These are phyloP conservation scores for Fagus crenata DNA, from an alignment of 306 rosid species.

Conservation along the genomic window DNA sequence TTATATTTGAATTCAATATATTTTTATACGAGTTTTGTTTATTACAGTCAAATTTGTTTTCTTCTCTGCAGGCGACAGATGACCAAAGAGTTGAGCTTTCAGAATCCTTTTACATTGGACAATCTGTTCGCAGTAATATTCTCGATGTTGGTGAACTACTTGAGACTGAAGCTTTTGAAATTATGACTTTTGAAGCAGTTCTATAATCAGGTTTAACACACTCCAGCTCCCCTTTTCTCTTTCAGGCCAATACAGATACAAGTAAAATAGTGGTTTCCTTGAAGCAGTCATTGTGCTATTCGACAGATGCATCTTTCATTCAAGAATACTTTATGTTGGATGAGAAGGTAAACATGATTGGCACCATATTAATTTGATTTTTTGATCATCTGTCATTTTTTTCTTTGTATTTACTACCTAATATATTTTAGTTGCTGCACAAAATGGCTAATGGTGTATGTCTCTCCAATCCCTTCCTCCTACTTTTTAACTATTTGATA, in stretches of 20 bases:
- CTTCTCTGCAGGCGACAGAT: conserved; percentile 61
- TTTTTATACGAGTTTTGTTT: neutral
- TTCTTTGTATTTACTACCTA: neutral
- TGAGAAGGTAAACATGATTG: conserved; percentile 58
- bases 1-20: neutral
- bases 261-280: conserved; percentile 72
- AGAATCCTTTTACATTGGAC: conserved; percentile 81
- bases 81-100: conserved; percentile 60
- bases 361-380: neutral
- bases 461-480: neutral
- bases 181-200: conserved; percentile 12
- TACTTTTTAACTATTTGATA: neutral
- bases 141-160: conserved; percentile 63
- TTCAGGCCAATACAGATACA: conserved; percentile 62
- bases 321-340: conserved; percentile 71
- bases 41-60: conserved; percentile 13
- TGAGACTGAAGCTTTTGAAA: conserved; percentile 8
- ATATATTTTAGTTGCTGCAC: neutral
- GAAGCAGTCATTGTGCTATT: conserved; percentile 74
- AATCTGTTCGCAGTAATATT: conserved; percentile 81
- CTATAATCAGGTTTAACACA: neutral
- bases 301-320: conserved; percentile 81
- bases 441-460: neutral
- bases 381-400: conserved; percentile 9
- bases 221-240: conserved; percentile 1